phyloP scores from a whole-genome alignment of 2,329 filamentous ascomycete species.

The Trichoderma brevicompactum region DNA sequence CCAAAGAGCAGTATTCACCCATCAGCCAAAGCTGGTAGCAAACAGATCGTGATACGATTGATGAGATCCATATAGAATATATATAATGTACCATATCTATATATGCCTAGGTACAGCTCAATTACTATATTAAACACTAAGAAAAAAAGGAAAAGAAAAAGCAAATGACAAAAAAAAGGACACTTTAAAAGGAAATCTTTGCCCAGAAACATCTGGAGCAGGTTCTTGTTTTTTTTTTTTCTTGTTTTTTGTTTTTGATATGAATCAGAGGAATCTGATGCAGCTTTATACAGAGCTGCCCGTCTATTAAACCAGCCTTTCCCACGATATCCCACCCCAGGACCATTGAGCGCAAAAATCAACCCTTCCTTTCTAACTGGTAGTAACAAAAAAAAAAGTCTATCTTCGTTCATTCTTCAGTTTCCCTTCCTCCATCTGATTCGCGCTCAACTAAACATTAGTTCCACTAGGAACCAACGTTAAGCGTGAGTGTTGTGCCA shows the following conservation, averaged over 20 bases:
- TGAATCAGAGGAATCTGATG: conserved; percentile 12
- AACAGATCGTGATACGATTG: no score
- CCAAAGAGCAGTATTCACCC: neutral
- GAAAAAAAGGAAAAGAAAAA: neutral
- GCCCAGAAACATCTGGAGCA: neutral
- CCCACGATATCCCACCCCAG: neutral
- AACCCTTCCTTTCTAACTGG: conserved; percentile 12
- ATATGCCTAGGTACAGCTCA: conserved; percentile 7
- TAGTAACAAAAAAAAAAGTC: conserved; percentile 15
- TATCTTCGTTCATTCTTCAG: conserved; percentile 28
- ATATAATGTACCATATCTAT: conserved; percentile 22
- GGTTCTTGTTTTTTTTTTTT: conserved; percentile 4
- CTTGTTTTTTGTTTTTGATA: conserved; percentile 7
- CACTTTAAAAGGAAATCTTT: conserved; percentile 12
- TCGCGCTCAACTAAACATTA: neutral
- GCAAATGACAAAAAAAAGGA: conserved; percentile 1
- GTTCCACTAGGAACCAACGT: neutral
- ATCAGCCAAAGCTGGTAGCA: no score
- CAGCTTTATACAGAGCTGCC: conserved; percentile 8
- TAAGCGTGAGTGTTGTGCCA: neutral
- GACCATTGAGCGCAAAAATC: neutral
- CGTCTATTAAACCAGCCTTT: conserved; percentile 19
- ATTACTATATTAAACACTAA: conserved; percentile 26
- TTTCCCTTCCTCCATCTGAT: neutral
- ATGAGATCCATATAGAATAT: neutral